Percentiles rank a stretch among this genome's conserved stretches.
These are phyloP conservation scores for Polymyxa betae DNA, from an alignment of 208 protist species.

Conservation along the genomic window DNA sequence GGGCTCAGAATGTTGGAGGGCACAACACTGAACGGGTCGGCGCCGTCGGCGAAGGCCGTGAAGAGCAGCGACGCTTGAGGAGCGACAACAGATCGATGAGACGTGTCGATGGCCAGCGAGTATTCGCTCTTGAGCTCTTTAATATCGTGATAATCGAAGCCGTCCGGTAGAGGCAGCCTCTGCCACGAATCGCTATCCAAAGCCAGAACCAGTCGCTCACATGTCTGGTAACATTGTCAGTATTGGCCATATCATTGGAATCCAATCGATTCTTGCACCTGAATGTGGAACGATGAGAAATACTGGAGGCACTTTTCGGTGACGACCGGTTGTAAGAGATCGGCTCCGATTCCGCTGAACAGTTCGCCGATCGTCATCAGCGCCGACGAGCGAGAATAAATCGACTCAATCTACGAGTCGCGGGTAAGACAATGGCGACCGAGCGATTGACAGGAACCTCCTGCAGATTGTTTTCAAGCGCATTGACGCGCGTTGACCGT, in stretches of 20 bases:
- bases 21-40: not conserved
- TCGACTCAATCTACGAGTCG: conserved; percentile 13
- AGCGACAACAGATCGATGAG: no score
- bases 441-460: not conserved
- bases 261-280: not conserved
- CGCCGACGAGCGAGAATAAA: not conserved
- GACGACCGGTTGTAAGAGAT: not conserved
- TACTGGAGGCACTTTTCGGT: conserved; percentile 47
- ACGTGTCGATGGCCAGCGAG: no score
- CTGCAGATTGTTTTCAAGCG: conserved; percentile 17
- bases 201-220: conserved; percentile 15
- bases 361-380: conserved; percentile 7
- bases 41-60: not conserved
- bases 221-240: not conserved
- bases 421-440: not conserved
- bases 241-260: not conserved
- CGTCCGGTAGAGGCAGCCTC: not conserved
- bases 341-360: not conserved
- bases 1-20: not conserved
- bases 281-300: not conserved
- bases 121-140: not conserved
- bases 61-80: no score
- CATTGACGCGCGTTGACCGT: not conserved
- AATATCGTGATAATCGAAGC: not conserved
- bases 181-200: conserved; percentile 37